Percentiles rank a stretch among this genome's conserved stretches.
These are phyloP conservation scores for Lophiotrema nucula DNA, from an alignment of 495 filamentous ascomycete species.

Conservation along the genomic window DNA sequence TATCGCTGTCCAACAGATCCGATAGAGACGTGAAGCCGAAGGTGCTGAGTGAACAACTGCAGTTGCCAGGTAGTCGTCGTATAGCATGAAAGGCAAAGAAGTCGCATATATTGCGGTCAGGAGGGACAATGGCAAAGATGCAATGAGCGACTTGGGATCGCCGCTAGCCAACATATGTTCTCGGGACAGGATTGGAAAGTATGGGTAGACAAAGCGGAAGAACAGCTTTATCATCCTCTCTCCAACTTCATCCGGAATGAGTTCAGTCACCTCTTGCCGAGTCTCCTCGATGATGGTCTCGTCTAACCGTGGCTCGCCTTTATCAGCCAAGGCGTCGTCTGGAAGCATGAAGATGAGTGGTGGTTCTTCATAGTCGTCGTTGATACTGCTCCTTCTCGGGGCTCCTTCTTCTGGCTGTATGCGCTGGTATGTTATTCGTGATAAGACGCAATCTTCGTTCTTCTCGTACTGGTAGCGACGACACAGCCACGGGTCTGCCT, in stretches of 20 bases:
- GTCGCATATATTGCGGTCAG: constrained; percentile 31
- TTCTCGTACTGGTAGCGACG: neutral
- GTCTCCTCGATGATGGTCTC: constrained; percentile 9
- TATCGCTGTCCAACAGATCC: constrained; percentile 22
- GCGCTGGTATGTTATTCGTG: neutral
- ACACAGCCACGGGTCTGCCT: neutral
- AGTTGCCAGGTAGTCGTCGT: constrained; percentile 30
- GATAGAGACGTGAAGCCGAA: constrained; percentile 27
- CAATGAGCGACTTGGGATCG: neutral
- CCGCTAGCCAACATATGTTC: constrained; percentile 9
- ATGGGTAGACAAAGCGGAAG: constrained; percentile 31
- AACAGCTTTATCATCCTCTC: constrained; percentile 27
- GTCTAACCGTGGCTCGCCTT: constrained; percentile 23
- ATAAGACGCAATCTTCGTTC: neutral
- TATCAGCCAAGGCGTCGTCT: constrained; percentile 25
- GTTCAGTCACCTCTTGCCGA: constrained; percentile 20
- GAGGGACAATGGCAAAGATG: constrained; percentile 15
- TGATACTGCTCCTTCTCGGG: neutral
- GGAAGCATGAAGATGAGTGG: constrained; percentile 22
- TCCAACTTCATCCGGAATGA: constrained; percentile 31
- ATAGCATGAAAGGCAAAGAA: constrained; percentile 27
- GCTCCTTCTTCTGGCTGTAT: neutral
- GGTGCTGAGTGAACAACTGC: constrained; percentile 28
- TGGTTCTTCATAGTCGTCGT: neutral
- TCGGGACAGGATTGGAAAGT: constrained; percentile 26